Percentiles rank a stretch among this genome's conserved stretches.
These are phyloP conservation scores for Solanum hybrid DNA, from an alignment of 305 asterid genomes.

Conservation along the genomic window DNA sequence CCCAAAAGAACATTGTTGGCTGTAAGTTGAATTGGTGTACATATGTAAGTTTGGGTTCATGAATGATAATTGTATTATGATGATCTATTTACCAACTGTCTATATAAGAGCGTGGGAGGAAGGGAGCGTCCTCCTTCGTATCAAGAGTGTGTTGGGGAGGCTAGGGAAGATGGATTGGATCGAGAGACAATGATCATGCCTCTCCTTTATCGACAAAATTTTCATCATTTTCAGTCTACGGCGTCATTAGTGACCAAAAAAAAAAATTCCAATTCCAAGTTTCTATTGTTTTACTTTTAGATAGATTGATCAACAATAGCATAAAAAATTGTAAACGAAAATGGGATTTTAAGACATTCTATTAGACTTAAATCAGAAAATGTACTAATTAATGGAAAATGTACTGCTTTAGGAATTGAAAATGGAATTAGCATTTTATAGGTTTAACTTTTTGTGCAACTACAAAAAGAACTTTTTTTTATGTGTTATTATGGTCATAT, in stretches of 20 bases:
- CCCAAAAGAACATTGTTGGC: background rate
- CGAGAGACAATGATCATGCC: background rate
- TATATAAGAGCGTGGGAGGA: background rate
- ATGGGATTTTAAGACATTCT: background rate
- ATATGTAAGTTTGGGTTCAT: background rate
- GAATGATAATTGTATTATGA: background rate
- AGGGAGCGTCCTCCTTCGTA: background rate
- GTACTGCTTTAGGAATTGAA: background rate
- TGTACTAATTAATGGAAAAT: background rate
- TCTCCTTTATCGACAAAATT: background rate
- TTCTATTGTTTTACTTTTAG: background rate
- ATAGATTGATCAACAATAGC: background rate
- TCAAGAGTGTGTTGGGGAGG: background rate
- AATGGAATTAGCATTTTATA: background rate
- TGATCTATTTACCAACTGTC: background rate
- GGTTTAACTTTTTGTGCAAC: background rate
- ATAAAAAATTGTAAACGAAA: background rate
- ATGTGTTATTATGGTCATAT: background rate
- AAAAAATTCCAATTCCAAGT: background rate
- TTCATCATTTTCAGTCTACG: background rate
- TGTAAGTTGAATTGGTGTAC: background rate
- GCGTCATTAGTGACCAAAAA: background rate
- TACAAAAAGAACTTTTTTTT: background rate
- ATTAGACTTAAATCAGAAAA: background rate
- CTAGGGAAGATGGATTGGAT: background rate